phyloP scores from a whole-genome alignment of 768 basidiomycete species.

The Trametes coccinea region DNA sequence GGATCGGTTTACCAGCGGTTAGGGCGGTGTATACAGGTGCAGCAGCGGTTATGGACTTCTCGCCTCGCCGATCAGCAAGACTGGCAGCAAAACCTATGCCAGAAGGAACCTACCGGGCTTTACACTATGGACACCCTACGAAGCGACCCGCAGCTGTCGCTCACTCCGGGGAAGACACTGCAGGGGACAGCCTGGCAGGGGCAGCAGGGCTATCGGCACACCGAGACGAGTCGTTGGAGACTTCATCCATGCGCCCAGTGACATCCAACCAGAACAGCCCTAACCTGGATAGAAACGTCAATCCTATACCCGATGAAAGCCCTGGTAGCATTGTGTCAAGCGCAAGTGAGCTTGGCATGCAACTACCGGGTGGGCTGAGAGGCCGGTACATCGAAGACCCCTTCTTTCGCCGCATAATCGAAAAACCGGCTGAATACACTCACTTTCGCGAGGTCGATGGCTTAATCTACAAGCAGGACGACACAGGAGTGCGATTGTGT shows the following conservation, averaged over 20 bases:
- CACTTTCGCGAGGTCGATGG: constrained; percentile 32
- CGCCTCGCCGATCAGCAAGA: no score
- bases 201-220: no score
- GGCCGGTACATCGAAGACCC: constrained; percentile 30
- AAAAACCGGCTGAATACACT: constrained; percentile 24
- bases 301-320: background rate
- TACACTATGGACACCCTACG: no score
- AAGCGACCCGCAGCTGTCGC: no score
- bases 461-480: constrained; percentile 19
- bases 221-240: no score
- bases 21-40: background rate
- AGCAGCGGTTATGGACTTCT: background rate
- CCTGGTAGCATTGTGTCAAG: background rate
- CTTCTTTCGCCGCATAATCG: constrained; percentile 32
- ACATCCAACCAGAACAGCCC: no score
- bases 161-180: no score
- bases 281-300: background rate
- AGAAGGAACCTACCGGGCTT: background rate
- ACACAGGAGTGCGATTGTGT: background rate
- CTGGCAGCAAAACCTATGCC: background rate
- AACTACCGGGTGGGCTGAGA: constrained; percentile 16
- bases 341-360: background rate
- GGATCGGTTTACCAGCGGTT: background rate
- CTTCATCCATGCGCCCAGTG: no score
- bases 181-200: no score